Percentiles rank a stretch among this genome's conserved stretches.
These are phyloP conservation scores for Globisporangium sylvaticum DNA, from an alignment of 352 stramenopile genomes.

Conservation along the genomic window DNA sequence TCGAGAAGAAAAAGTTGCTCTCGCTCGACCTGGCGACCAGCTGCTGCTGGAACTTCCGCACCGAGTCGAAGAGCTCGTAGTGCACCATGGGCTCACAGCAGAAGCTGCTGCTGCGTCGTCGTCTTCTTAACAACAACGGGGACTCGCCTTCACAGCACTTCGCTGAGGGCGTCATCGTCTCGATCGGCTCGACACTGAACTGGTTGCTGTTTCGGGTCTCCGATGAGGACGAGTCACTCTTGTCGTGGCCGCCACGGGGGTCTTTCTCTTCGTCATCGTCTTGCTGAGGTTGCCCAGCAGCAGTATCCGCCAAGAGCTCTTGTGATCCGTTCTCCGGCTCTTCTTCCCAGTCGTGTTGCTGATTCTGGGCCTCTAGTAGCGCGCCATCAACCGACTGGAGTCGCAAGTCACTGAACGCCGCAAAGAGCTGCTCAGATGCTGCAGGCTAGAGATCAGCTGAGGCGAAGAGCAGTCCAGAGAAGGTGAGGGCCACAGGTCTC, in stretches of 20 bases:
- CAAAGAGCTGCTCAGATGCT: not conserved
- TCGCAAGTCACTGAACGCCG: not conserved
- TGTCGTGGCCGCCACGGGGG: not conserved
- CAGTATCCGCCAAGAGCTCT: not conserved
- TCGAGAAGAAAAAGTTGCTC: conserved; percentile 8
- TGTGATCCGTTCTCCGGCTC: not conserved
- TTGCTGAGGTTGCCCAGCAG: conserved; percentile 2
- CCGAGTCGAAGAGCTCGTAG: conserved; percentile 32
- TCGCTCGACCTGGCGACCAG: not conserved
- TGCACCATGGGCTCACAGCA: conserved; percentile 30
- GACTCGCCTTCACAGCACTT: not conserved
- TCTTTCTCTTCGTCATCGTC: not conserved
- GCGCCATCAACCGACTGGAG: conserved; percentile 8
- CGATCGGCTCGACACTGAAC: not conserved
- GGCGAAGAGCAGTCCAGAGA: not conserved
- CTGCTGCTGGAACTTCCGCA: conserved; percentile 19
- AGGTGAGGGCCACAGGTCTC: not conserved
- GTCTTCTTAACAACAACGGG: not conserved
- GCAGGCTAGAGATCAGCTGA: not conserved
- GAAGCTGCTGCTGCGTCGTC: conserved; percentile 14
- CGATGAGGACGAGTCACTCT: not conserved
- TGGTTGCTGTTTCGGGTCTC: not conserved
- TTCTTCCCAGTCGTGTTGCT: not conserved
- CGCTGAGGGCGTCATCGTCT: not conserved
- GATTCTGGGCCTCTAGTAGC: not conserved